Percentiles rank a stretch among this genome's conserved stretches.
phyloP scores from a whole-genome alignment of 768 basidiomycete species.

The Amanita thiersii region DNA sequence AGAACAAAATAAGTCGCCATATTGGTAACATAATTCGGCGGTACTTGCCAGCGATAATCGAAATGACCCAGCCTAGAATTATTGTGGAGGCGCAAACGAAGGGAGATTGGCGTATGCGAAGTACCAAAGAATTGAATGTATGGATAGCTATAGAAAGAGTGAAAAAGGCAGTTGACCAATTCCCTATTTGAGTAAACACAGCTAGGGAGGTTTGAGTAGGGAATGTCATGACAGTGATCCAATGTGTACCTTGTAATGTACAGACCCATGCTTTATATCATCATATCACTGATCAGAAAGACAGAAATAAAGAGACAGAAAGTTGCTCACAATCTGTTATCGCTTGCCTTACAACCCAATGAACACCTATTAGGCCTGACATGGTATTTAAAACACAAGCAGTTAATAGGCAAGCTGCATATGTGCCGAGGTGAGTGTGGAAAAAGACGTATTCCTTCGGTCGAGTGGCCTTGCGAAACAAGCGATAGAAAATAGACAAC shows the following conservation, averaged over 20 bases:
- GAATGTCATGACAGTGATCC: not conserved
- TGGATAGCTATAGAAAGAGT: conserved; percentile 58
- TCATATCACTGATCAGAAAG: conserved; percentile 5
- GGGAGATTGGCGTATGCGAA: conserved; percentile 43
- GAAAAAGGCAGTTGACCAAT: conserved; percentile 57
- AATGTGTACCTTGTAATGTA: conserved; percentile 46
- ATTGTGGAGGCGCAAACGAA: conserved; percentile 37
- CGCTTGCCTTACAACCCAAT: conserved; percentile 37
- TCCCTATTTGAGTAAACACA: conserved; percentile 51
- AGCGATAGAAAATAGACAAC: conserved; percentile 29
- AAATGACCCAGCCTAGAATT: conserved; percentile 44
- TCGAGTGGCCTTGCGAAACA: conserved; percentile 17
- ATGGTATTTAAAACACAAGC: conserved; percentile 19
- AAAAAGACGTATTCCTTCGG: conserved; percentile 54
- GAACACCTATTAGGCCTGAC: conserved; percentile 34
- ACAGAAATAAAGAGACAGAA: not conserved
- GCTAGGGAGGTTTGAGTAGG: conserved; percentile 24
- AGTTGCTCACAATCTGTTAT: conserved; percentile 38
- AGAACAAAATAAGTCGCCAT: not conserved
- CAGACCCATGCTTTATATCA: conserved; percentile 44
- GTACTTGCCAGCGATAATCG: conserved; percentile 23
- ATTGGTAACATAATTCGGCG: not conserved
- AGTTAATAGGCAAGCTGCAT: conserved; percentile 54
- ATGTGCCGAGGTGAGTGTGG: conserved; percentile 62
- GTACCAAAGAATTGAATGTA: conserved; percentile 57